Base-by-base conservation (phyloP, 2,329 filamentous ascomycete genomes). In the Diplodia sapinea region DNA sequence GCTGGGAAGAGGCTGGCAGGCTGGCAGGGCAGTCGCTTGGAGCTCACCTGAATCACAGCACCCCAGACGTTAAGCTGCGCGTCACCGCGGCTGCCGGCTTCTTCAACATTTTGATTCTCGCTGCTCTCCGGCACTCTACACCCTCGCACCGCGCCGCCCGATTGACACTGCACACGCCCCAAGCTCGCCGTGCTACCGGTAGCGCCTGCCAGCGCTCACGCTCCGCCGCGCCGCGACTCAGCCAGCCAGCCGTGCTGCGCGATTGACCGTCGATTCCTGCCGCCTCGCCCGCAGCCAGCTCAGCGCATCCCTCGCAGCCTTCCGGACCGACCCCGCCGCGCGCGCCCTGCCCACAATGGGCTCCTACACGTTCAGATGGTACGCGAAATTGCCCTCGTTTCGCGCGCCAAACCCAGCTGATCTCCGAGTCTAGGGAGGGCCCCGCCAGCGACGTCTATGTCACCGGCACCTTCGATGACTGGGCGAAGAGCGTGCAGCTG, bases 401-500 rank as follows among this genome's bases (percentile, higher is more conserved):
- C 66, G 29, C 69, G 40, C 59, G 63, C 57, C 43, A 2, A 2
- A n/a, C 15, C 8, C 9, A 38, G 43, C 43, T 47, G 43, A 47
- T 47, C n/a, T 11, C 43, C 43, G 17, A 9, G 31, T 47, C 40
- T 70, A 97, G 94, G 94, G 88, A 90, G 77, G 89, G 95, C 79
- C 84, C 88, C 74, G 94, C 91, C 77, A 86, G 89, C 73, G 91
- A 96, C 78, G 94, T 98, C 79, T 94, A 91, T 80, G 95, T 98
- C 74, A 98, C 94, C 50, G 95, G 95, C 78, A 94, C 92, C 70
- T 98, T 98, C 78, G 94, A 98, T 82, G 87, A 92, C 82, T 99
- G 95, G 95, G 86, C 87, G 72, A 94, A 95, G 85, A 93, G 88
- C 67, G 87, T 94, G 79, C 87, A 91, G 83, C 86, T 99, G 68